Evolutionary conservation across 2,329 filamentous ascomycete species (phyloP).

Genomic region (Knufia petricola): DNA sequence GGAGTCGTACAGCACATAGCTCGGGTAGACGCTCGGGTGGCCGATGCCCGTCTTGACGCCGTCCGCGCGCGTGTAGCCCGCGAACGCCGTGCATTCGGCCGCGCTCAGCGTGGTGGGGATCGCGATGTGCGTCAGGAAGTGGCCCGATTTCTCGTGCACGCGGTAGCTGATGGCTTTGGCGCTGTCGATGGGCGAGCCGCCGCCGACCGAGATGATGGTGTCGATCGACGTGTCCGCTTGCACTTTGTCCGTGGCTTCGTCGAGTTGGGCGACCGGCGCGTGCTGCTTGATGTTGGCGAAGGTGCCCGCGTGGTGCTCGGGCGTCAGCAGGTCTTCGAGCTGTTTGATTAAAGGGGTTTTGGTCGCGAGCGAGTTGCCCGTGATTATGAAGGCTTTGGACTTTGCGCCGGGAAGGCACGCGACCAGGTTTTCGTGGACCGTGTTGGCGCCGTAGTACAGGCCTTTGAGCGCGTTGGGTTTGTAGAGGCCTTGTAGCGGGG

Average conservation of each 20-base stretch:
- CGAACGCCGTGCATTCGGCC: slow-evolving; percentile 45
- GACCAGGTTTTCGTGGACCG: slow-evolving; percentile 39
- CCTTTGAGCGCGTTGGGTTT: slow-evolving; percentile 39
- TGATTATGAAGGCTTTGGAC: slow-evolving; percentile 50
- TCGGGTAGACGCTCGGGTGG: slow-evolving; percentile 21
- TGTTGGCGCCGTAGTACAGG: slow-evolving; percentile 42
- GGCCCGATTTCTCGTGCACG: slow-evolving; percentile 31
- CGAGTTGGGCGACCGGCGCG: slow-evolving; percentile 45
- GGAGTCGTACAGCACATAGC: slow-evolving; percentile 38
- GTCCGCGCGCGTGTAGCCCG: slow-evolving; percentile 42
- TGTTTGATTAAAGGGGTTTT: slow-evolving; percentile 45
- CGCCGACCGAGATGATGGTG: slow-evolving; percentile 47
- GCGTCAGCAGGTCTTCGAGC: slow-evolving; percentile 40
- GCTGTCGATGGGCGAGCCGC: slow-evolving; percentile 46
- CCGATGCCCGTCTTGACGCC: slow-evolving; percentile 41
- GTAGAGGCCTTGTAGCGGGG: slow-evolving; percentile 42
- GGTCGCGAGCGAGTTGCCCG: slow-evolving; percentile 43
- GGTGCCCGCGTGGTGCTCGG: slow-evolving; percentile 41
- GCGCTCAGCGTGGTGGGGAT: slow-evolving; percentile 43
- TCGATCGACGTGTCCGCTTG: slow-evolving; percentile 39
- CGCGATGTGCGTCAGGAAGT: slow-evolving; percentile 38
- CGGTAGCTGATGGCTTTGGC: slow-evolving; percentile 41
- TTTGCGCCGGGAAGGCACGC: slow-evolving; percentile 31
- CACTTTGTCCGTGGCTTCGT: slow-evolving; percentile 42
- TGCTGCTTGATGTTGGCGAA: slow-evolving; percentile 48